Conservation (phyloP, 106 monocot species). For the Allium fistulosum region DNA sequence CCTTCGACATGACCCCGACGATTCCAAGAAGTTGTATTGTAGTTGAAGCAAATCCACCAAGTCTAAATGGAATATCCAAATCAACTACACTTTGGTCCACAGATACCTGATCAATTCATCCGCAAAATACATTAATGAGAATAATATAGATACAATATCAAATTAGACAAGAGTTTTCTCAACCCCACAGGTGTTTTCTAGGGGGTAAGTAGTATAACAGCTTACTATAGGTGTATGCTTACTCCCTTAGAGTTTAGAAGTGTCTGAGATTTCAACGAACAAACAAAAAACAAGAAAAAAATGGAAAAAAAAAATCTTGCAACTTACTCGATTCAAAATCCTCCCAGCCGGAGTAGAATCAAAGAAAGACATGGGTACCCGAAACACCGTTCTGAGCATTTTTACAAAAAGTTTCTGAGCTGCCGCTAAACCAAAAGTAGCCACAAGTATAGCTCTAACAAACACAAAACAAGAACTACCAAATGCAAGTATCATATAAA, state of each 20-base stretch:
- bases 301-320: too few species aligned
- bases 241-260: too few species aligned
- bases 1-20: constrained; percentile 87
- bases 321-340: constrained; percentile 83
- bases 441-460: constrained; percentile 78
- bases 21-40: constrained; percentile 94
- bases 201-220: too few species aligned
- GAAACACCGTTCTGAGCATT: constrained; percentile 78
- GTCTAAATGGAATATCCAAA: constrained; percentile 93
- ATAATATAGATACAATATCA: too few species aligned
- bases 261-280: too few species aligned
- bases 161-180: too few species aligned
- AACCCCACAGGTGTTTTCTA: too few species aligned
- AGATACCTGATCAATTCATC: constrained; percentile 73
- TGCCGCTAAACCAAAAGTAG: constrained; percentile 91
- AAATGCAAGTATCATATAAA: constrained; percentile 95
- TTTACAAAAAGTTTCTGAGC: constrained; percentile 88
- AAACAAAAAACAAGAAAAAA: too few species aligned
- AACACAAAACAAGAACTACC: constrained; percentile 96
- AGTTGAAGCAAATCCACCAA: constrained; percentile 89
- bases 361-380: constrained; percentile 95
- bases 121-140: too few species aligned
- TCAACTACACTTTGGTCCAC: constrained; percentile 99
- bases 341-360: constrained; percentile 94
- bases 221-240: too few species aligned